Percentiles rank a stretch among this genome's conserved stretches.
These are phyloP conservation scores for Grosmannia huntii DNA, from an alignment of 2,329 filamentous ascomycete species.

Conservation along the genomic window DNA sequence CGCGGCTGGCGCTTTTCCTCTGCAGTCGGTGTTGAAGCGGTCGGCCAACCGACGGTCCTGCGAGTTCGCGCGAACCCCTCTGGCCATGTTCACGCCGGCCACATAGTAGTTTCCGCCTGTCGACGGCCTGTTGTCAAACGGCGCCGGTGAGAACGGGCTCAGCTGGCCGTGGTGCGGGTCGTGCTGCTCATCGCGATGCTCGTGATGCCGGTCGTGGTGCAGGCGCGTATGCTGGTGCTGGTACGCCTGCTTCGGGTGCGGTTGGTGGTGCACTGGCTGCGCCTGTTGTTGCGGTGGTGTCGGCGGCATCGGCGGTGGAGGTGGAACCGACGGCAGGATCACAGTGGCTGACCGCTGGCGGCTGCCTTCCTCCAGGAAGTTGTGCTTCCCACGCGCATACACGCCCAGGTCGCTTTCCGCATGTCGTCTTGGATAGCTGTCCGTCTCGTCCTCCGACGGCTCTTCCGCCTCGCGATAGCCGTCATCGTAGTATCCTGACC, in stretches of 20 bases:
- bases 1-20: conserved; percentile 4
- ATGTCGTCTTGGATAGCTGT: conserved; percentile 23
- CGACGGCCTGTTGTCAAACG: conserved; percentile 19
- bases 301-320: conserved; percentile 15
- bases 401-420: conserved; percentile 8
- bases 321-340: conserved; percentile 20
- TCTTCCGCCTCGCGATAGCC: conserved; percentile 5
- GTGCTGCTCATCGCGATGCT: conserved; percentile 9
- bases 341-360: conserved; percentile 25
- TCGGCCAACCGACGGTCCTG: conserved; percentile 34
- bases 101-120: conserved; percentile 28
- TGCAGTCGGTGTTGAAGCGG: conserved; percentile 19
- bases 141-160: not conserved
- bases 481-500: conserved; percentile 19
- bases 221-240: not conserved
- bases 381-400: conserved; percentile 18
- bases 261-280: not conserved
- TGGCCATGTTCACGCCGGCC: conserved; percentile 27
- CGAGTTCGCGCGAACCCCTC: conserved; percentile 26
- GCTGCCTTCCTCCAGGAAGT: conserved; percentile 52
- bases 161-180: not conserved
- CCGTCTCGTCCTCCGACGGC: conserved; percentile 20
- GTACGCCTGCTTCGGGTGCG: not conserved
- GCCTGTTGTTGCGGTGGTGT: conserved; percentile 11
- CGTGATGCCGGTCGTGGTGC: conserved; percentile 13